phyloP scores from a whole-genome alignment of 345 rosid species.

The Gossypium bickii region DNA sequence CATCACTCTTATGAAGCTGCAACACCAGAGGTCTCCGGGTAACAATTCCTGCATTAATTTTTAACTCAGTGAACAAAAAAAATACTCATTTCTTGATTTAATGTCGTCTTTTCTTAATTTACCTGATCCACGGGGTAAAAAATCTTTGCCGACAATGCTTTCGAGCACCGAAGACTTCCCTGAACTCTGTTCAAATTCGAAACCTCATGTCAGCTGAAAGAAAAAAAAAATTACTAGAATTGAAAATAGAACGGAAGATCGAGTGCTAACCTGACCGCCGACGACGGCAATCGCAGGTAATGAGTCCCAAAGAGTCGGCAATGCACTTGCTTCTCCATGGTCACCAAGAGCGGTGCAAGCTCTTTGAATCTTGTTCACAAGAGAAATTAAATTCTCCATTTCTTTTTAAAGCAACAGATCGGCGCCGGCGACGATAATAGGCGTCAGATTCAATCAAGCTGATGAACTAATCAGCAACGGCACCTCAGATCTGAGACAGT shows the following conservation, averaged over 20 bases:
- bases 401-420: constrained; percentile 15
- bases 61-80: not conserved
- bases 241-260: constrained; percentile 15
- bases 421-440: not conserved
- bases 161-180: constrained; percentile 99
- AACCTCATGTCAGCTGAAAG: constrained; percentile 3
- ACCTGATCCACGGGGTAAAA: constrained; percentile 99
- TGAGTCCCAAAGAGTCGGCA: constrained; percentile 98
- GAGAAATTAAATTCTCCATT: constrained; percentile 90
- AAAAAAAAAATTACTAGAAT: not conserved
- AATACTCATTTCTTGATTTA: not conserved
- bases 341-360: constrained; percentile 99
- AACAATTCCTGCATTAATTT: constrained; percentile 67
- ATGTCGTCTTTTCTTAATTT: not conserved
- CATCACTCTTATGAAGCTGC: constrained; percentile 94
- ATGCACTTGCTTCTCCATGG: constrained; percentile 79
- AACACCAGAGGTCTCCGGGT: constrained; percentile 94
- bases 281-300: constrained; percentile 96
- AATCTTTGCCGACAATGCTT: constrained; percentile 95
- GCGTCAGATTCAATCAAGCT: not conserved
- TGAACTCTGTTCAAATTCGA: constrained; percentile 59
- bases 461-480: not conserved
- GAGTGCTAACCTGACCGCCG: constrained; percentile 88
- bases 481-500: not conserved
- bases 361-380: constrained; percentile 95